phyloP scores from a whole-genome alignment of 2,329 filamentous ascomycete genomes.

The Fusarium coicis region DNA sequence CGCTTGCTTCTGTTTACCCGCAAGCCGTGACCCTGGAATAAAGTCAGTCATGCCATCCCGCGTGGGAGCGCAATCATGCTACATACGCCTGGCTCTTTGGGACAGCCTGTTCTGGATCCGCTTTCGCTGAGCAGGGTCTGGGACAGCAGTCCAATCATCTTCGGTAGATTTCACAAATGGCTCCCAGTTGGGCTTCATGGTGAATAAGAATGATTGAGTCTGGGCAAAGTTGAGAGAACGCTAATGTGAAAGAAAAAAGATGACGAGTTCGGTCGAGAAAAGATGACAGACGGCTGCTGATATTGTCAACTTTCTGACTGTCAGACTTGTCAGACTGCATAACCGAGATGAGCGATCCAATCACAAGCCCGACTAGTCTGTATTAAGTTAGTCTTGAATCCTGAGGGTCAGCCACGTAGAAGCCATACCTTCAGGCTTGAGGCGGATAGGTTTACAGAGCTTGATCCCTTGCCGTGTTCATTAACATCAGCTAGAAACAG shows the following conservation, averaged over 20 bases:
- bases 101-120: constrained; percentile 35
- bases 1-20: not conserved
- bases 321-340: constrained; percentile 9
- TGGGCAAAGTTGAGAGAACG: too few relatives aligned
- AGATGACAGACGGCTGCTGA: not conserved
- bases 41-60: not conserved
- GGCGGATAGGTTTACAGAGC: not conserved
- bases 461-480: too few relatives aligned
- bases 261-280: not conserved
- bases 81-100: constrained; percentile 29
- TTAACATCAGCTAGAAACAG: too few relatives aligned
- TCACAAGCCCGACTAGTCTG: not conserved
- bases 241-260: too few relatives aligned
- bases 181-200: constrained; percentile 7
- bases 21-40: not conserved
- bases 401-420: too few relatives aligned
- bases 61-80: rapidly evolving
- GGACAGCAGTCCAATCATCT: constrained; percentile 26
- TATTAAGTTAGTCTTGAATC: not conserved
- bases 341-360: not conserved
- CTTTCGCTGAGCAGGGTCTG: constrained; percentile 21
- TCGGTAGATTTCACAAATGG: constrained; percentile 2
- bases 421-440: too few relatives aligned
- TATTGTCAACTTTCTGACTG: not conserved
- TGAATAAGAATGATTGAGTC: not conserved